phyloP scores from a whole-genome alignment of 208 protist genomes.

The Trichomonas gallinae region DNA sequence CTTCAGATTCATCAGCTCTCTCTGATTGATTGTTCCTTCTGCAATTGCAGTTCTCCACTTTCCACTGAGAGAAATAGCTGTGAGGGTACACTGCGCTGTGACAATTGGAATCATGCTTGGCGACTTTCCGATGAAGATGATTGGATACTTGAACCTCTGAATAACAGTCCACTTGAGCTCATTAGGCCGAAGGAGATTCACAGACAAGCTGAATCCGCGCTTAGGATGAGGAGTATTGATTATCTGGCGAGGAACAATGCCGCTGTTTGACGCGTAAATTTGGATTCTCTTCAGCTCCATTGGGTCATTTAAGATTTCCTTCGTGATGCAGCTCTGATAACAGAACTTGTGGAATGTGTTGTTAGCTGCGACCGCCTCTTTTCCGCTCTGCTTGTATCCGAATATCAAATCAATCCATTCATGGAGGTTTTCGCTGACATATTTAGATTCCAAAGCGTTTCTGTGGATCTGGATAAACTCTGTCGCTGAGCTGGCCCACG shows the following conservation, averaged over 20 bases:
- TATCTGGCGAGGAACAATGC: background rate
- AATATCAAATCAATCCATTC: slow-evolving; percentile 60
- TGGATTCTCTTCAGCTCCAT: background rate
- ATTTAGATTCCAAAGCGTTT: slow-evolving; percentile 44
- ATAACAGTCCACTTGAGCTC: background rate
- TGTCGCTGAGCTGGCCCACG: slow-evolving; percentile 28
- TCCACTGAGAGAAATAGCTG: background rate
- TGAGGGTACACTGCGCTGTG: background rate
- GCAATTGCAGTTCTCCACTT: background rate
- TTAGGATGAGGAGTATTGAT: background rate
- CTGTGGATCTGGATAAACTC: slow-evolving; percentile 49
- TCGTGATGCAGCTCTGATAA: background rate
- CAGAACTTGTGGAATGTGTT: slow-evolving; percentile 20
- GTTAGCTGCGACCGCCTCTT: background rate
- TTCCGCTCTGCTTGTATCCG: slow-evolving; percentile 48
- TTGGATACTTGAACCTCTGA: background rate
- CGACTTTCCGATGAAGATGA: background rate
- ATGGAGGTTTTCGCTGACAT: slow-evolving; percentile 43
- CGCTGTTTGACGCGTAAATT: background rate
- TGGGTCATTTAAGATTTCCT: background rate
- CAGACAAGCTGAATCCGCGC: background rate
- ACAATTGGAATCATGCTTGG: background rate
- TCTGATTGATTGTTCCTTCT: background rate
- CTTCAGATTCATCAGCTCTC: background rate
- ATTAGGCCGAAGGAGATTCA: background rate